phyloP scores from a whole-genome alignment of 257 asterid genomes.

The Gardenia jasminoides region DNA sequence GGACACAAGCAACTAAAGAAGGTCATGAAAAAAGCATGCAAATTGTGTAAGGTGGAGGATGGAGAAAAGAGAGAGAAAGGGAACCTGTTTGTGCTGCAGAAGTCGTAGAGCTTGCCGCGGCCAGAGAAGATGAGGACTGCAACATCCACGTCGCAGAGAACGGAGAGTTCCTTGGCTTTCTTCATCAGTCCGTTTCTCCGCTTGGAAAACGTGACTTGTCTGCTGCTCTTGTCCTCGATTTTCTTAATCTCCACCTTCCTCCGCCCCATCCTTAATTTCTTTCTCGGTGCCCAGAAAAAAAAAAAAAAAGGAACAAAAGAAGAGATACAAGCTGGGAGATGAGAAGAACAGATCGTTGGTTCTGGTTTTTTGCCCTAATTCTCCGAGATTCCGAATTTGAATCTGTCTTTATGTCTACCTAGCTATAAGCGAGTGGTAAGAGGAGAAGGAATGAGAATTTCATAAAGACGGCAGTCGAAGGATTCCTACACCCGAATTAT shows the following conservation, averaged over 20 bases:
- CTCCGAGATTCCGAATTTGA: neutral
- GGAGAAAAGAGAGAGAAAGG: neutral
- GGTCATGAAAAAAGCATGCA: too few relatives aligned
- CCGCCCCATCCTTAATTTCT: constrained; percentile 35
- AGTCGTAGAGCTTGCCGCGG: constrained; percentile 48
- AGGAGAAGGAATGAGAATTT: neutral
- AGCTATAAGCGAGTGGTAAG: neutral
- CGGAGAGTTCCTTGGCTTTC: constrained; percentile 46
- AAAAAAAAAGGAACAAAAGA: neutral
- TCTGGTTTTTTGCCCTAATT: neutral
- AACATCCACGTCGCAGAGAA: constrained; percentile 57
- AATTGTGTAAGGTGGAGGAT: neutral
- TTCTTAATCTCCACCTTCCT: constrained; percentile 47
- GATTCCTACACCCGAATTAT: too few relatives aligned
- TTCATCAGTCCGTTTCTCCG: constrained; percentile 47
- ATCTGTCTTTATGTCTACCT: neutral
- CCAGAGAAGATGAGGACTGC: constrained; percentile 48
- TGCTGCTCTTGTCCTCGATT: constrained; percentile 43
- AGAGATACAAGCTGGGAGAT: neutral
- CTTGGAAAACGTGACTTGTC: constrained; percentile 49
- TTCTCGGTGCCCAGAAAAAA: too few relatives aligned
- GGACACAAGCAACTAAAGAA: neutral
- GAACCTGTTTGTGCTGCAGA: constrained; percentile 53
- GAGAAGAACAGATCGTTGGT: neutral
- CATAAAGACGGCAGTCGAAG: constrained; percentile 8